Base-by-base conservation (phyloP, 495 filamentous ascomycete species). In the Entonaema liquescens region DNA sequence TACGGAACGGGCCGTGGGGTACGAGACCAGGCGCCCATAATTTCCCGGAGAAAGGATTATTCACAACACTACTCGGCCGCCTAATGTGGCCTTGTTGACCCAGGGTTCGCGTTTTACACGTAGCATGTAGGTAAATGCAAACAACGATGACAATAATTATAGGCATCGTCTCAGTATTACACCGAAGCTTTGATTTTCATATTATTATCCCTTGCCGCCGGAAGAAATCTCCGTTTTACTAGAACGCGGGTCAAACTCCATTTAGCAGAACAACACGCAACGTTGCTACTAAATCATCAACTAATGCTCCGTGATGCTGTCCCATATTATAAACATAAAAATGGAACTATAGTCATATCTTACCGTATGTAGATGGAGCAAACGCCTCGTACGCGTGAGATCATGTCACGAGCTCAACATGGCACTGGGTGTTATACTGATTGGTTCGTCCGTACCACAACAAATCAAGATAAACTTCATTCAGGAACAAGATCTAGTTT, bases 1-100 rank as follows among this genome's bases (percentile, higher is more conserved):
- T 70, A 67, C 71, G 71, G 71, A 66, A 74, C 71, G 71, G 71
- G 66, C 71, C 71, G 71, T 74, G 56, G 52, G 54, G 59, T 65
- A 62, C 57, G 40, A 74, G 67, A 54, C 66, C 67, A 53, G 52
- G 66, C 42, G 54, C 62, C 62, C 59, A 59, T 59, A 55, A 59
- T 60, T 67, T 74, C 61, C 63, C 62, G 62, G 57, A 59, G 29
- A 59, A 63, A 47, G 66, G 57, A 50, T 66, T 60, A 62, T 54
- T 70, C 58, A 67, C 59, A 66, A 73, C 42, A 52, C 17, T 44
- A 66, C 66, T 61, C 59, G 70, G 65, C 65, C 70, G 70, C 61
- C 31, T 56, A 1, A 62, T 52, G 33, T 53, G 70, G 70, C 70
- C 70, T 26, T 68, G 65, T 73, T 62, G 65, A 68, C 26, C 65